phyloP scores from a whole-genome alignment of 345 rosid genomes.

The Camelina neglecta region DNA sequence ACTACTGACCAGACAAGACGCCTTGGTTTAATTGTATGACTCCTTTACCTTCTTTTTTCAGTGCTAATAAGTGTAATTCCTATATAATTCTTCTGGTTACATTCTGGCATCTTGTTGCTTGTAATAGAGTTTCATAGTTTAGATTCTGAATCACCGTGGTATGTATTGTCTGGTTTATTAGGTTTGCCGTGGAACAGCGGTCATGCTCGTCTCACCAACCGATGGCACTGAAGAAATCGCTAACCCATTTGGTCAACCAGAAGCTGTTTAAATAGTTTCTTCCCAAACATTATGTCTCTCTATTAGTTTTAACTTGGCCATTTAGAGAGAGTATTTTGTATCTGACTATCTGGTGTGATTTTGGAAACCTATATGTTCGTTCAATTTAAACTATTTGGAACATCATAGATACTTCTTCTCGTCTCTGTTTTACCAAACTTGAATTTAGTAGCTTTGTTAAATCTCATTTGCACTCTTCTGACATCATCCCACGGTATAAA shows the following conservation, averaged over 20 bases:
- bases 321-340: constrained; percentile 27
- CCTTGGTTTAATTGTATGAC: constrained; percentile 86
- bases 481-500: too few species aligned
- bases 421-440: neutral
- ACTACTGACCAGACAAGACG: constrained; percentile 92
- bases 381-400: constrained; percentile 7
- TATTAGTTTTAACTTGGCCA: constrained; percentile 14
- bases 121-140: neutral
- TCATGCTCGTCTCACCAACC: constrained; percentile 97
- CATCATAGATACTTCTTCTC: neutral
- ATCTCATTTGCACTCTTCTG: neutral
- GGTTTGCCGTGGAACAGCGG: constrained; percentile 98
- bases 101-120: neutral
- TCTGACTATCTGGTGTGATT: constrained; percentile 18
- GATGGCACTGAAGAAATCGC: constrained; percentile 99
- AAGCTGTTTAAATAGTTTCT: constrained; percentile 64
- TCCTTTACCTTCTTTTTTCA: neutral
- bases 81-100: neutral
- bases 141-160: constrained; percentile 7
- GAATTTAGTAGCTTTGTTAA: neutral
- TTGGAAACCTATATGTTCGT: constrained; percentile 6
- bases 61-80: neutral
- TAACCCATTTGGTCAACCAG: constrained; percentile 88
- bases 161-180: constrained; percentile 38
- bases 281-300: constrained; percentile 9